Conservation (phyloP, 306 rosid species). For the Biancaea sappan region DNA sequence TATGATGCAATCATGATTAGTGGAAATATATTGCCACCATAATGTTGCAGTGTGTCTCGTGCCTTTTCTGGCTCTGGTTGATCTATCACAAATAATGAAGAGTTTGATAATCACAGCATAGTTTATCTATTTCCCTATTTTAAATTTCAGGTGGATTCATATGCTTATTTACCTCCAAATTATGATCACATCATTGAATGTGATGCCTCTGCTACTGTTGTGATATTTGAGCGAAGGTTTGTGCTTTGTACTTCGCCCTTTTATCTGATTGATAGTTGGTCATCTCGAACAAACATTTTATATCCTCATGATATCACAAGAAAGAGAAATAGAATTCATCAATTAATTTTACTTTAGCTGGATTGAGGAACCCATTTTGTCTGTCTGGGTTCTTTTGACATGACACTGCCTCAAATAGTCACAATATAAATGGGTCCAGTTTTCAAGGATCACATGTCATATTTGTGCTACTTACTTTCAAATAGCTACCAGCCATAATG, state of each 20-base stretch:
- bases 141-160: conserved; percentile 76
- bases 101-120: too few relatives aligned
- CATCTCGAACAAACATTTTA: not conserved
- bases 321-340: conserved; percentile 26
- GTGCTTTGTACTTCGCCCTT: conserved; percentile 30
- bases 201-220: conserved; percentile 64
- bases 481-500: conserved; percentile 14
- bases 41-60: conserved; percentile 6
- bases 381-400: conserved; percentile 28
- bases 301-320: conserved; percentile 23
- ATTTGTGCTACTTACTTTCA: conserved; percentile 15
- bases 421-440: not conserved
- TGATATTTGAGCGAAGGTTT: conserved; percentile 88
- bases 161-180: conserved; percentile 82
- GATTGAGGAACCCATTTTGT: conserved; percentile 21
- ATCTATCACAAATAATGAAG: conserved; percentile 12
- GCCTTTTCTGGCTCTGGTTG: conserved; percentile 3
- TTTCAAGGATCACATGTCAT: conserved; percentile 28
- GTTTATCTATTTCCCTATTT: too few relatives aligned
- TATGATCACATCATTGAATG: conserved; percentile 66
- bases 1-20: not conserved
- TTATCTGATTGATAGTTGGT: conserved; percentile 25
- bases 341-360: conserved; percentile 28
- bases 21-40: not conserved
- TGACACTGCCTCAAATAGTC: conserved; percentile 1